Percentiles rank a stretch among this genome's conserved stretches.
Evolutionary conservation across 495 filamentous ascomycete species (phyloP).

Genomic region (Viridothelium virens): DNA sequence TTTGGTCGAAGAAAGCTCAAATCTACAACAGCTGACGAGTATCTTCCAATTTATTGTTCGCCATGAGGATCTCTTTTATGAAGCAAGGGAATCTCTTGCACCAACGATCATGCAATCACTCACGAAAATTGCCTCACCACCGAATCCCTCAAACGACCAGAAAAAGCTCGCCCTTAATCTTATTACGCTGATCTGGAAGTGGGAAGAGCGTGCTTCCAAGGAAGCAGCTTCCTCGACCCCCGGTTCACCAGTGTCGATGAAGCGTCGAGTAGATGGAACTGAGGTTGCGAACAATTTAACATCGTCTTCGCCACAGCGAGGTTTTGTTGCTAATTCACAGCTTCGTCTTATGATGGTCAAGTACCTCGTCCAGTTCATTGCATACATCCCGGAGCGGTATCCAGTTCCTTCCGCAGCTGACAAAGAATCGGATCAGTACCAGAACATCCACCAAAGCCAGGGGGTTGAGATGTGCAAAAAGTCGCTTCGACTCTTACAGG

Average conservation of each 20-base stretch:
- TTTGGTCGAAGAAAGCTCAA: constrained; percentile 89
- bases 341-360: constrained; percentile 74
- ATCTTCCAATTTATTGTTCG: constrained; percentile 95
- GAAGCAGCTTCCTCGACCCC: constrained; percentile 55
- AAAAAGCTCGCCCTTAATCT: constrained; percentile 87
- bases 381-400: constrained; percentile 75
- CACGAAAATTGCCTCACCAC: constrained; percentile 75
- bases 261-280: constrained; percentile 63
- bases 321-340: constrained; percentile 35
- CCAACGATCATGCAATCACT: constrained; percentile 81
- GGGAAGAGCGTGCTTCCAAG: constrained; percentile 76
- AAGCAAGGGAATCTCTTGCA: constrained; percentile 83
- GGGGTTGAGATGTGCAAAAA: constrained; percentile 75
- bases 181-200: constrained; percentile 80
- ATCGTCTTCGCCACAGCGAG: constrained; percentile 15
- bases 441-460: constrained; percentile 9
- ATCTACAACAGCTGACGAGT: constrained; percentile 89
- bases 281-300: constrained; percentile 30
- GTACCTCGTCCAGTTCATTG: constrained; percentile 91
- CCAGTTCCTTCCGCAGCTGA: constrained; percentile 60
- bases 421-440: constrained; percentile 38
- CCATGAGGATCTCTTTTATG: constrained; percentile 89
- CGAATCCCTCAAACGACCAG: constrained; percentile 82
- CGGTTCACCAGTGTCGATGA: constrained; percentile 44
- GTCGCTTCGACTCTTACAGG: constrained; percentile 70